A percentile compares a stretch with the other conserved stretches of the same genome.
These are phyloP conservation scores for Penicillium steckii DNA, from an alignment of 495 filamentous ascomycete genomes.

Conservation along the genomic window DNA sequence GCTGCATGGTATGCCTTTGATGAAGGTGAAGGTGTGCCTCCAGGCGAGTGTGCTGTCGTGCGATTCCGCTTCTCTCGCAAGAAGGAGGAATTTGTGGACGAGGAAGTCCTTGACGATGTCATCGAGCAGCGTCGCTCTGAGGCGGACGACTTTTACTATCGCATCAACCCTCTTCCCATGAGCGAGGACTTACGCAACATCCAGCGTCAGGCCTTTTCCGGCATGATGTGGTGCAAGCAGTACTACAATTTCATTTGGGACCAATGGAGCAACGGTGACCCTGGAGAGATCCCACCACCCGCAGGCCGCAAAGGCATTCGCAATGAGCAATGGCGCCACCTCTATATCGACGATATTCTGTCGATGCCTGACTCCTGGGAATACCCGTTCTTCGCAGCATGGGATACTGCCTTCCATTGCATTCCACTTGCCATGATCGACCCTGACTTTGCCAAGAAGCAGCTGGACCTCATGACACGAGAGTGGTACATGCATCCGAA, in stretches of 20 bases:
- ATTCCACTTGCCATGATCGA: conserved; percentile 96
- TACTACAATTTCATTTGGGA: conserved; percentile 97
- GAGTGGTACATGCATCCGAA: conserved; percentile 99
- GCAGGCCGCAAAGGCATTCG: conserved; percentile 75
- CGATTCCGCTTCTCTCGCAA: conserved; percentile 83
- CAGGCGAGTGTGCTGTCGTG: conserved; percentile 91
- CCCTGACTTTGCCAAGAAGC: conserved; percentile 96
- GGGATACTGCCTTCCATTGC: conserved; percentile 96
- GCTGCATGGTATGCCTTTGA: conserved; percentile 92
- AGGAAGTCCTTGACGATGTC: conserved; percentile 88
- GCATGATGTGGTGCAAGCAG: conserved; percentile 98
- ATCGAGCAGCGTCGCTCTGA: conserved; percentile 83
- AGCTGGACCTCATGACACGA: conserved; percentile 89
- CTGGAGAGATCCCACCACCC: conserved; percentile 76
- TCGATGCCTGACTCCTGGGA: conserved; percentile 99
- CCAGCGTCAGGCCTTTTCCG: conserved; percentile 88
- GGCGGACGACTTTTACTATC: conserved; percentile 93
- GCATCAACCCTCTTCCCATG: conserved; percentile 92
- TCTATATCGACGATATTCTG: conserved; percentile 89
- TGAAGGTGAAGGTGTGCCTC: conserved; percentile 78
- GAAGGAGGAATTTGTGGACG: conserved; percentile 75
- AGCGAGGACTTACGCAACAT: conserved; percentile 92
- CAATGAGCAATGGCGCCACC: conserved; percentile 88
- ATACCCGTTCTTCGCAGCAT: conserved; percentile 97
- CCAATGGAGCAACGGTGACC: conserved; percentile 87